These are phyloP conservation scores for Diaporthe humulicola DNA, from an alignment of 2,329 filamentous ascomycete species.

Conservation along the genomic window DNA sequence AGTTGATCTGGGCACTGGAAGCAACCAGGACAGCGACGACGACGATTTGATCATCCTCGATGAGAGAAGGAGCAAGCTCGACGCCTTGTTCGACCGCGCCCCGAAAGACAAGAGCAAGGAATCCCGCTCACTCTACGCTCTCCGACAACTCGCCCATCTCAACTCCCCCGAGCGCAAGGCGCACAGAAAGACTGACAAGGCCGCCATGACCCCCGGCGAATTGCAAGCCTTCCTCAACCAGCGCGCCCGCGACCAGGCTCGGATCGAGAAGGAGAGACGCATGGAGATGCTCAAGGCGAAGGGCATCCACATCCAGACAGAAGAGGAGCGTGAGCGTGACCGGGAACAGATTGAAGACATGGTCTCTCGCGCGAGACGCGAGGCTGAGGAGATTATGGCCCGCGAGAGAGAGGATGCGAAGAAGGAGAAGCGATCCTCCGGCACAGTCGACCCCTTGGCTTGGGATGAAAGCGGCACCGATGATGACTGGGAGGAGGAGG, in stretches of 20 bases:
- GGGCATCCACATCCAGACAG: conserved; percentile 85
- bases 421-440: conserved; percentile 66
- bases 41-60: conserved; percentile 74
- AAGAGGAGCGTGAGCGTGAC: conserved; percentile 86
- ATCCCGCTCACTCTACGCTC: conserved; percentile 71
- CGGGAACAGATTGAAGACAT: conserved; percentile 89
- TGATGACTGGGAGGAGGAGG: conserved; percentile 59
- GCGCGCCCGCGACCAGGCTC: conserved; percentile 84
- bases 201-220: conserved; percentile 76
- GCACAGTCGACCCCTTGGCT: conserved; percentile 63
- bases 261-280: conserved; percentile 80
- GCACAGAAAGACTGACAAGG: conserved; percentile 58
- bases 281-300: conserved; percentile 82
- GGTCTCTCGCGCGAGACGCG: conserved; percentile 84
- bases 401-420: conserved; percentile 82
- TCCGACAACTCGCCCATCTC: conserved; percentile 82
- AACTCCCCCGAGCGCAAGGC: conserved; percentile 70
- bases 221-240: conserved; percentile 77
- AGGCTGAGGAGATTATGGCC: conserved; percentile 83
- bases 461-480: conserved; percentile 72
- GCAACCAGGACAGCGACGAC: conserved; percentile 47
- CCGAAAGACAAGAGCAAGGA: conserved; percentile 75
- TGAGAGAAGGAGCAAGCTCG: conserved; percentile 64
- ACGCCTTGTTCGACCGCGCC: conserved; percentile 78
- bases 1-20: conserved; percentile 55